Percentiles rank a stretch among this genome's conserved stretches.
phyloP scores from a whole-genome alignment of 1,139 yeast species.

The Debaryomycetaceae sp. region DNA sequence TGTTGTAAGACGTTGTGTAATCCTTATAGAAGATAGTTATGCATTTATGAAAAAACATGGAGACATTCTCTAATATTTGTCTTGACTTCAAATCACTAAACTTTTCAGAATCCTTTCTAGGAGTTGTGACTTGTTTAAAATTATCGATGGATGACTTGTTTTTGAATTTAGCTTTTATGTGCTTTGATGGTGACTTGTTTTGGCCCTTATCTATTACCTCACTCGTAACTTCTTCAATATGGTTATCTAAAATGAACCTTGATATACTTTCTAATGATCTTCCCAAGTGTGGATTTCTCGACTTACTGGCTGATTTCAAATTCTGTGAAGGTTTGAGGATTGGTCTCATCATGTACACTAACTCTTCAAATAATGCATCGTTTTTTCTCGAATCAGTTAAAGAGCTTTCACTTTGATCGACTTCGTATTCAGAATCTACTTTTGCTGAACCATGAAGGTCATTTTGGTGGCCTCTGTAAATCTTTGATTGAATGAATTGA shows the following conservation, averaged over 20 bases:
- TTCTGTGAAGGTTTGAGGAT: conserved; percentile 23
- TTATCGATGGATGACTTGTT: not conserved
- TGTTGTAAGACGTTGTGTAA: conserved; percentile 2
- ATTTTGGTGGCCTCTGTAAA: conserved; percentile 14
- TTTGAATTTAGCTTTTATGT: not conserved
- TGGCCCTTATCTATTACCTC: conserved; percentile 1
- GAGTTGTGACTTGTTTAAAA: not conserved
- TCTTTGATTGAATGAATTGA: conserved; percentile 29
- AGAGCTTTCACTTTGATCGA: conserved; percentile 8
- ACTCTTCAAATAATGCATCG: conserved; percentile 21
- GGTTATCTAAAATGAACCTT: conserved; percentile 22
- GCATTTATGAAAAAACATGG: conserved; percentile 22
- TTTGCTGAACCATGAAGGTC: conserved; percentile 20
- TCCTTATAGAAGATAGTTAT: conserved; percentile 24
- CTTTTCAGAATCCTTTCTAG: not conserved
- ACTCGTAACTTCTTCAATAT: conserved; percentile 8
- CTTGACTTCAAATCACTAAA: conserved; percentile 23
- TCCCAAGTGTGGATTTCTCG: conserved; percentile 19
- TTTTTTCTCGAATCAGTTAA: conserved; percentile 17
- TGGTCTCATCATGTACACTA: conserved; percentile 19
- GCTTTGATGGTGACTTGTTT: conserved; percentile 3
- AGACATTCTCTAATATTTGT: conserved; percentile 30
- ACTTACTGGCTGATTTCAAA: conserved; percentile 15
- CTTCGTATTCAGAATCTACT: conserved; percentile 8
- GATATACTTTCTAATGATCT: conserved; percentile 33